Conservation (phyloP, 2,329 filamentous ascomycete species). For the Cercospora beticola region DNA sequence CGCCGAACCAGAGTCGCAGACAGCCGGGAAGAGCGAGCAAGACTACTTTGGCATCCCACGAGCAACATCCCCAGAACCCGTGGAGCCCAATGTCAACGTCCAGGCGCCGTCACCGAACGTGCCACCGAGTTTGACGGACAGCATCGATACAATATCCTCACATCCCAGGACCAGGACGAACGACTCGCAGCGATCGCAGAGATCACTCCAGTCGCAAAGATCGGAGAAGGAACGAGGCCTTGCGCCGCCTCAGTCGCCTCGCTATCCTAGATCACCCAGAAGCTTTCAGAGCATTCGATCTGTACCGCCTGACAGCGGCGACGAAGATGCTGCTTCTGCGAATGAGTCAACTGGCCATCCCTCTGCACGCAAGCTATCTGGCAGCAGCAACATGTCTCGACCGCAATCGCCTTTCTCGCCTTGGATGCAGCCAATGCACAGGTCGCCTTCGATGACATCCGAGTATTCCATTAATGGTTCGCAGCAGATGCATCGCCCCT, state of each 20-base stretch:
- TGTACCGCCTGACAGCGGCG: slow-evolving; percentile 54
- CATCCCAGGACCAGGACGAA: slow-evolving; percentile 44
- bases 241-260: slow-evolving; percentile 38
- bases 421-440: slow-evolving; percentile 60
- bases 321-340: slow-evolving; percentile 62
- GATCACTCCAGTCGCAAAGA: slow-evolving; percentile 25
- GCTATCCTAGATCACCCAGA: slow-evolving; percentile 44
- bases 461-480: slow-evolving; percentile 67
- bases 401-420: slow-evolving; percentile 65
- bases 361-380: slow-evolving; percentile 77
- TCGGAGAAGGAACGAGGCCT: slow-evolving; percentile 31
- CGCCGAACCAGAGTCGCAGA: slow-evolving; percentile 12
- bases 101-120: slow-evolving; percentile 46
- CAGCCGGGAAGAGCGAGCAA: slow-evolving; percentile 2
- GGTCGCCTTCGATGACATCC: slow-evolving; percentile 83
- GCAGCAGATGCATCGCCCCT: slow-evolving; percentile 22
- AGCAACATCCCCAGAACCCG: slow-evolving; percentile 47
- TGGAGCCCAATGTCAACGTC: slow-evolving; percentile 44
- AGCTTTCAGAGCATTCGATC: slow-evolving; percentile 49
- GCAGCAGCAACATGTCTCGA: slow-evolving; percentile 63
- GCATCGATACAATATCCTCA: slow-evolving; percentile 39
- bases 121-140: slow-evolving; percentile 39
- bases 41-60: slow-evolving; percentile 50
- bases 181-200: slow-evolving; percentile 35
- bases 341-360: slow-evolving; percentile 57